A percentile compares a stretch with the other conserved stretches of the same genome.
These are phyloP conservation scores for Trichoderma endophyticum DNA, from an alignment of 2,329 filamentous ascomycete genomes.

Conservation along the genomic window DNA sequence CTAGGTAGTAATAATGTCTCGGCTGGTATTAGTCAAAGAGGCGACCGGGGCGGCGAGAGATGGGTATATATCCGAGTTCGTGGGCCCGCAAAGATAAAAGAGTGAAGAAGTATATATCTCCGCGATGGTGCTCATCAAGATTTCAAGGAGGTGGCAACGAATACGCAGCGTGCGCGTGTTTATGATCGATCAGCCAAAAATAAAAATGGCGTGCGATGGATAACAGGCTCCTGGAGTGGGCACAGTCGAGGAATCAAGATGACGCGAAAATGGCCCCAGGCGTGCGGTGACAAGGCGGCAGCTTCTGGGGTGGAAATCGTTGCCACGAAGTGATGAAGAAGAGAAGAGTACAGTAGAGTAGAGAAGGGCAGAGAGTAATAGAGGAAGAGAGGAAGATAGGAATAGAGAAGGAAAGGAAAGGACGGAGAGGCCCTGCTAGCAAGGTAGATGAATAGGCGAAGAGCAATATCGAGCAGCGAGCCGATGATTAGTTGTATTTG, in stretches of 20 bases:
- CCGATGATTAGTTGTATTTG: not conserved
- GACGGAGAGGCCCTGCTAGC: not conserved
- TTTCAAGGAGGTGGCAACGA: not conserved
- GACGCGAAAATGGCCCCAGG: not conserved
- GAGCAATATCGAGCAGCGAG: not conserved
- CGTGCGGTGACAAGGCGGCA: not conserved
- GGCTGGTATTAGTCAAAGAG: not conserved
- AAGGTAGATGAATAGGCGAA: slow-evolving; percentile 3
- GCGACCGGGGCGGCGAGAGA: not conserved
- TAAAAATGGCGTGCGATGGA: slow-evolving; percentile 3
- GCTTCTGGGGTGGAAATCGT: not conserved
- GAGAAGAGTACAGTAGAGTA: not conserved
- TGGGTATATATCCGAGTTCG: not conserved
- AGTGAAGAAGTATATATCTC: not conserved
- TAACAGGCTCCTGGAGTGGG: not conserved
- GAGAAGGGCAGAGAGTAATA: not conserved
- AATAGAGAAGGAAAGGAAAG: not conserved
- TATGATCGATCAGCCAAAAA: not conserved
- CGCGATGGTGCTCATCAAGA: not conserved
- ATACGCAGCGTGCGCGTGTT: not conserved
- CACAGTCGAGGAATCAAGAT: not conserved
- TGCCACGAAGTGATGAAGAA: not conserved
- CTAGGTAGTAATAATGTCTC: not conserved
- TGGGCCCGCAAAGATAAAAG: not conserved
- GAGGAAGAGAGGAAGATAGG: not conserved